Conservation (phyloP, 192 early-diverging fungal genomes). For the Umbelopsis sp. region DNA sequence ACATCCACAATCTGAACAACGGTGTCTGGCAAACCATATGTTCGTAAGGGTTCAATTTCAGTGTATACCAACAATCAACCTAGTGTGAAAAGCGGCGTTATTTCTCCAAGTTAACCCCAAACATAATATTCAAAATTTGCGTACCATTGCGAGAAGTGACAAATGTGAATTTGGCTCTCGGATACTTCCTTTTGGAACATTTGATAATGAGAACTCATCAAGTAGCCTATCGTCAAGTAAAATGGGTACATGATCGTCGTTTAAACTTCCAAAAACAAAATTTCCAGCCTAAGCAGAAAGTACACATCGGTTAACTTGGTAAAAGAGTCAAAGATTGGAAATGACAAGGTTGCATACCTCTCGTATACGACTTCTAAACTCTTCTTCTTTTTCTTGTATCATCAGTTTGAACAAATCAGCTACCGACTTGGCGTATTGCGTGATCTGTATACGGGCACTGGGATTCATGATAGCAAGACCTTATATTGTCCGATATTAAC, state of each 20-base stretch:
- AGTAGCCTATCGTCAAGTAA: constrained; percentile 80
- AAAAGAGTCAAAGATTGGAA: background rate
- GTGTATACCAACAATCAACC: constrained; percentile 87
- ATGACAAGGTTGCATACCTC: constrained; percentile 37
- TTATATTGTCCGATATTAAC: constrained; percentile 14
- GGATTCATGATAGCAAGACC: constrained; percentile 94
- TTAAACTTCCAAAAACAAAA: constrained; percentile 82
- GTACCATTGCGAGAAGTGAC: constrained; percentile 87
- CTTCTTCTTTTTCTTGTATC: constrained; percentile 82
- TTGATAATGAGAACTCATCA: constrained; percentile 87
- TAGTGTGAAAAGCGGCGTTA: constrained; percentile 16
- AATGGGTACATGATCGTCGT: constrained; percentile 63
- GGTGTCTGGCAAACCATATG: constrained; percentile 97
- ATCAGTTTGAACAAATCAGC: constrained; percentile 93
- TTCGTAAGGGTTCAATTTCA: constrained; percentile 88
- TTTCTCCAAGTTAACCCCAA: background rate
- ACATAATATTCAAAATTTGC: background rate
- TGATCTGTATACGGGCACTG: constrained; percentile 79
- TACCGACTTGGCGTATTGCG: constrained; percentile 88
- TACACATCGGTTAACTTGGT: background rate
- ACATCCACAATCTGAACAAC: constrained; percentile 89
- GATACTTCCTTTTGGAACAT: constrained; percentile 64
- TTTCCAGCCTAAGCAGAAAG: constrained; percentile 61
- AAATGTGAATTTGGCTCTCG: constrained; percentile 89
- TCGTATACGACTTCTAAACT: constrained; percentile 75